Percentiles rank a stretch among this genome's conserved stretches.
These are phyloP conservation scores for Agroathelia rolfsii DNA, from an alignment of 1,284 basidiomycete genomes.

Conservation along the genomic window DNA sequence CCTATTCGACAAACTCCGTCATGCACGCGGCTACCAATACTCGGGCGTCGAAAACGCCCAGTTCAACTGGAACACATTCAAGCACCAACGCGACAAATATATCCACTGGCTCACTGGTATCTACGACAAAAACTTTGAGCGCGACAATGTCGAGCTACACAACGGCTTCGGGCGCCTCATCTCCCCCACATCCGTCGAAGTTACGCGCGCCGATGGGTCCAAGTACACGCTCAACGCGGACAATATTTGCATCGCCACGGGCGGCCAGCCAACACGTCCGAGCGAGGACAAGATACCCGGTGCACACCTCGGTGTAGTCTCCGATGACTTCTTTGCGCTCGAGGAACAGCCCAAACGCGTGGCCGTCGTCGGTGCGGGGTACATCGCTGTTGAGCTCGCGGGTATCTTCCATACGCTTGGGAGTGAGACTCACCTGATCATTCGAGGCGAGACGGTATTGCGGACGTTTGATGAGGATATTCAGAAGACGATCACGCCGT, in stretches of 20 bases:
- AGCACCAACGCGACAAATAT: slow-evolving; percentile 92
- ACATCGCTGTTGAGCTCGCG: slow-evolving; percentile 93
- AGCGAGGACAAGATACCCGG: slow-evolving; percentile 80
- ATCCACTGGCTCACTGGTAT: slow-evolving; percentile 87
- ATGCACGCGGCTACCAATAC: slow-evolving; percentile 77
- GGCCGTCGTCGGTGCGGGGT: slow-evolving; percentile 91
- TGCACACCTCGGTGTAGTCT: slow-evolving; percentile 82
- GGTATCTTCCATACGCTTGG: slow-evolving; percentile 84
- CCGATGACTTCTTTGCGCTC: slow-evolving; percentile 95
- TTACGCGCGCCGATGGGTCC: slow-evolving; percentile 51
- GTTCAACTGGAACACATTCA: slow-evolving; percentile 89
- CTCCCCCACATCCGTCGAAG: slow-evolving; percentile 56
- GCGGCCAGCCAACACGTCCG: slow-evolving; percentile 79
- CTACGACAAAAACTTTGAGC: slow-evolving; percentile 83
- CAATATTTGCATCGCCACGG: slow-evolving; percentile 78
- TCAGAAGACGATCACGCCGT: slow-evolving; percentile 81
- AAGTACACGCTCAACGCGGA: slow-evolving; percentile 67
- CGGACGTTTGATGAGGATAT: slow-evolving; percentile 89
- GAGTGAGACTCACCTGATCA: slow-evolving; percentile 85
- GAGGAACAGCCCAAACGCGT: slow-evolving; percentile 87
- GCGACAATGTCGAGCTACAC: slow-evolving; percentile 87
- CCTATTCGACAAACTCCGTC: slow-evolving; percentile 73
- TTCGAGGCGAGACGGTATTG: slow-evolving; percentile 83
- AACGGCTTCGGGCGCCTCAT: slow-evolving; percentile 71
- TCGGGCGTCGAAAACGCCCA: slow-evolving; percentile 40